Conservation (phyloP, 148 eudicot genomes). For the Fagopyrum homotropicum region DNA sequence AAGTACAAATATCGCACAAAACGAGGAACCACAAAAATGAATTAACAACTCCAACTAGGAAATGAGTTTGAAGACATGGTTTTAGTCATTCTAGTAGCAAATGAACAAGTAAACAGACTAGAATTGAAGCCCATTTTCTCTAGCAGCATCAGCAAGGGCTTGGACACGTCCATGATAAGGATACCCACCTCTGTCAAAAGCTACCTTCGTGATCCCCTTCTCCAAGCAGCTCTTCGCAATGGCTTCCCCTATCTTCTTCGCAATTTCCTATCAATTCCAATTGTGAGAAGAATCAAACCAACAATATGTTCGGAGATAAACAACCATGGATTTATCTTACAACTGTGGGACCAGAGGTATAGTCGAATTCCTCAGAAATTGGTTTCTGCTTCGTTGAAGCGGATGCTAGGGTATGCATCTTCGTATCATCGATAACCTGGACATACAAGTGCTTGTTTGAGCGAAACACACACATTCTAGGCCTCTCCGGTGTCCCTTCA, state of each 20-base stretch:
- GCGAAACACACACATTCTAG: conserved; percentile 81
- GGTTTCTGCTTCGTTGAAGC: conserved; percentile 94
- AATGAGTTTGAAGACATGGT: conserved; percentile 1
- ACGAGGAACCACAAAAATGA: not conserved
- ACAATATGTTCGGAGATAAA: not conserved
- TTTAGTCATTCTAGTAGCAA: not conserved
- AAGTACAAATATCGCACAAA: too few relatives aligned
- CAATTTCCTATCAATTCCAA: conserved; percentile 43
- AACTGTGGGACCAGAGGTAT: conserved; percentile 67
- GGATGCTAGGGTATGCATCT: conserved; percentile 95
- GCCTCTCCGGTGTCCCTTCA: conserved; percentile 95
- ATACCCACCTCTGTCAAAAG: conserved; percentile 77
- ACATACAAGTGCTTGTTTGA: conserved; percentile 92
- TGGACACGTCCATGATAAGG: conserved; percentile 73
- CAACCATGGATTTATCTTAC: conserved; percentile 37
- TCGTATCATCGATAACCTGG: conserved; percentile 89
- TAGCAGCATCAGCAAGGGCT: conserved; percentile 75
- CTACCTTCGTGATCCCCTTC: conserved; percentile 69
- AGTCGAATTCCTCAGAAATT: conserved; percentile 62
- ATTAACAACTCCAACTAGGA: not conserved
- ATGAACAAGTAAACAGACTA: conserved; percentile 16
- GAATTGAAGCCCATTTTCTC: conserved; percentile 68
- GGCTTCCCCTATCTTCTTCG: conserved; percentile 58
- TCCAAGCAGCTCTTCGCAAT: conserved; percentile 65
- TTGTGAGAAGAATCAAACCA: not conserved